Conservation (phyloP, 176 grass and related monocot genomes). For the Hsuehochloa calcarea region DNA sequence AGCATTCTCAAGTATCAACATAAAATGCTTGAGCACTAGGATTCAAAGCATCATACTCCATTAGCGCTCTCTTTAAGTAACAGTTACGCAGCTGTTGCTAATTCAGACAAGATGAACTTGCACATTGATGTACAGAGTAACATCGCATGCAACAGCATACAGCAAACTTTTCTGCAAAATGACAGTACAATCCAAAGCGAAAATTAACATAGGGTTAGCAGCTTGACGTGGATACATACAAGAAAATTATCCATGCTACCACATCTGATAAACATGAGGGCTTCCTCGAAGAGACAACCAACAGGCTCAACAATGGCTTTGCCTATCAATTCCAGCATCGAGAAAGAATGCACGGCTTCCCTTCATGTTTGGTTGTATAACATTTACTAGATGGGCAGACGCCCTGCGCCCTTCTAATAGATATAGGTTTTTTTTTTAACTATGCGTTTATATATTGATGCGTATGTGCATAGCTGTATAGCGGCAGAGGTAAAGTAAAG, state of each 20-base stretch:
- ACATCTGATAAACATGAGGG: constrained; percentile 16
- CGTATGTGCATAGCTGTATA: too few species aligned
- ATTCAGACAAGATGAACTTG: not conserved
- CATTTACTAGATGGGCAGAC: too few species aligned
- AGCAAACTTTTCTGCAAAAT: not conserved
- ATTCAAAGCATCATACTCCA: not conserved
- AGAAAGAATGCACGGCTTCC: not conserved
- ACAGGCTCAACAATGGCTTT: constrained; percentile 12
- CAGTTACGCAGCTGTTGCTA: not conserved
- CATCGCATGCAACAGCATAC: not conserved
- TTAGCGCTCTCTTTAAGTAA: not conserved
- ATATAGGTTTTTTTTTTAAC: too few species aligned
- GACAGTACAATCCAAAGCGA: constrained; percentile 11
- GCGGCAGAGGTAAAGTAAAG: too few species aligned
- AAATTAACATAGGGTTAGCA: constrained; percentile 24
- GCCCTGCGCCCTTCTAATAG: too few species aligned
- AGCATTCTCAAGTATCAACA: not conserved
- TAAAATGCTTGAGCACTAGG: not conserved
- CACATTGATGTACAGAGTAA: constrained; percentile 20
- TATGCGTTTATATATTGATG: too few species aligned
- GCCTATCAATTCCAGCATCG: not conserved
- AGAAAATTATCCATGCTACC: constrained; percentile 19
- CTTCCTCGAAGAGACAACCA: not conserved
- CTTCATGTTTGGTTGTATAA: not conserved
- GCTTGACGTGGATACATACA: constrained; percentile 18